Evolutionary conservation across 2,329 filamentous ascomycete genomes (phyloP), one percentile per base, ranked within the genome.

Genomic region (Pyricularia grisea): DNA sequence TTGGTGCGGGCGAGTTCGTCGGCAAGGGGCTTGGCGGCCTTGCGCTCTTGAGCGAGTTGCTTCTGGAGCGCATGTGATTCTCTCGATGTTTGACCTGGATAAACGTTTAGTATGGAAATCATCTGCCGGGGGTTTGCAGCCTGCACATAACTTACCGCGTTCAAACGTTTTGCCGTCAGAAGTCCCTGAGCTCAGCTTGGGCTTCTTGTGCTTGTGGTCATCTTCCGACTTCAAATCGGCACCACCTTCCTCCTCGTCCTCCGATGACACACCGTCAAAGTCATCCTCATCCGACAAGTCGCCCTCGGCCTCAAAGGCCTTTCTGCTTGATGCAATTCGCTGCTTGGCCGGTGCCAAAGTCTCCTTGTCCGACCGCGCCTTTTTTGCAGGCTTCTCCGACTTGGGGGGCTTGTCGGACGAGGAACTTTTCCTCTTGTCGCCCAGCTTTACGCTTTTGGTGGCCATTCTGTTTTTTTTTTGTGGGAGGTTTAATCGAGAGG

Each of bases 51-150:
- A 28, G 89, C 90, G 67, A 97, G 84, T 72, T 90, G 90, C 80
- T 94, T 97, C 81, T 99, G 95, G 79, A 97, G 97, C 67, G 90
- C 89, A 78, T 98, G 95, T 27, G 93, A 89, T 84, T 99, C 95
- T 76, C 90, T 90, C 10, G 92, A 92, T 70, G 85, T 92, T 27
- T 61, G 58, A n/a, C 58, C 58, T 61, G 23, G 23, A 14, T 3
- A 7, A 55, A 6, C 42, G 42, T 55, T 55, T n/a, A 55, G 42
- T 55, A 55, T 42, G 33, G 17, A 4, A 42, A 12, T 17, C 6
- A 9, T 4, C 3, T 1, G 33, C 33, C 12, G 33, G 33, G 33
- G 2, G 12, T 17, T n/a, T 55, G 11, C 42, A 55, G 11, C n/a
- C 42, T 55, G 20, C 36, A 55, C 17, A 55, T n/a, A 33, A 30